These are phyloP conservation scores for Lippia alba DNA, from an alignment of 305 asterid genomes.

Conservation along the genomic window DNA sequence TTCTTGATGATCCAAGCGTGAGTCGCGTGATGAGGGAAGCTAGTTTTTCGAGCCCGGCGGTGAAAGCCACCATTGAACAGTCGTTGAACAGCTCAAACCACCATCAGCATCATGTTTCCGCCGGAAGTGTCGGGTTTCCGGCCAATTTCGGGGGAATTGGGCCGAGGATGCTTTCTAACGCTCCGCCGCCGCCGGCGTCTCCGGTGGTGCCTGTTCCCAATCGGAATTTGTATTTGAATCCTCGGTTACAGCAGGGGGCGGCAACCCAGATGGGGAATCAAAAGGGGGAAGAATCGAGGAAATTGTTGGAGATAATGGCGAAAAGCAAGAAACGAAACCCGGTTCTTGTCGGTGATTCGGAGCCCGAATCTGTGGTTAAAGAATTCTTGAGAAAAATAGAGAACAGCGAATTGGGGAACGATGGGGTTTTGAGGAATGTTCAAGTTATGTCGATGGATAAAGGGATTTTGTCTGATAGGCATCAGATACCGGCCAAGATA, in stretches of 20 bases:
- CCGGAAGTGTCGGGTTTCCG: constrained; percentile 43
- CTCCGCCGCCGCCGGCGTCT: constrained; percentile 24
- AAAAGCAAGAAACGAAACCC: constrained; percentile 75
- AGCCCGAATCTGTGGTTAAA: constrained; percentile 69
- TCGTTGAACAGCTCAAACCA: constrained; percentile 48
- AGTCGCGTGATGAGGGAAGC: constrained; percentile 98
- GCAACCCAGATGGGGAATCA: constrained; percentile 43
- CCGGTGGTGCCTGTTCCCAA: constrained; percentile 33
- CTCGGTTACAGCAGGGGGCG: constrained; percentile 51
- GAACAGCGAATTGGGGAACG: constrained; percentile 51
- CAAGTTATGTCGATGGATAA: constrained; percentile 59
- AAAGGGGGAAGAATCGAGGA: constrained; percentile 64
- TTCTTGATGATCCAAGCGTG: constrained; percentile 92
- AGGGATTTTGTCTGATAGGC: constrained; percentile 53
- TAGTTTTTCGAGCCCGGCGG: constrained; percentile 89
- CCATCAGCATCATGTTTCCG: constrained; percentile 33
- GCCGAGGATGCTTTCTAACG: constrained; percentile 43
- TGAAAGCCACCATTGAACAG: constrained; percentile 81
- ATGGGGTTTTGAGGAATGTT: constrained; percentile 50
- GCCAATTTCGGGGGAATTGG: constrained; percentile 47
- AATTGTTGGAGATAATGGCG: constrained; percentile 67
- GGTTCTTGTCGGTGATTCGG: constrained; percentile 77
- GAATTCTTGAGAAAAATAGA: constrained; percentile 63
- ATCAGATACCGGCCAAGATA: constrained; percentile 52
- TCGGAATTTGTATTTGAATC: constrained; percentile 65